Base-by-base conservation (phyloP, 1,139 yeast genomes). In the Kurtzmaniella quercitrusa region DNA sequence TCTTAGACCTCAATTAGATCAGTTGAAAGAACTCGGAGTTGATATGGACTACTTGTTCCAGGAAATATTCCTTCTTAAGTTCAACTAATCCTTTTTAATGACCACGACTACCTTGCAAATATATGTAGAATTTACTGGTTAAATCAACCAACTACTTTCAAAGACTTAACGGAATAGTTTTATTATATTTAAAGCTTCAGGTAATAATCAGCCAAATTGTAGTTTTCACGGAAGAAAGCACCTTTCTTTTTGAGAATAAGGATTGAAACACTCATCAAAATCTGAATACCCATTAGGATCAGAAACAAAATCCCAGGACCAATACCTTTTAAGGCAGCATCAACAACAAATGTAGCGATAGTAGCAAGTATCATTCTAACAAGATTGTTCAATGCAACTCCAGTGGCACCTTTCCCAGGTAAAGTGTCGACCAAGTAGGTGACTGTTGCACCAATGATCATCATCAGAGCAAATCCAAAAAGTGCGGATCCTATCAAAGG, bases 381-480 rank as follows among this genome's bases (percentile, higher is more conserved):
- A 47, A 88, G 71, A 55, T 88, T 88, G 55, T 86, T 88, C 44
- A 88, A 61, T 0, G 96, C 95, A 36, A 88, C 88, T 1, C 95
- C 96, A 0, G 95, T 85, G 4, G 95, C 91, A 33, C 96, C 95
- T 53, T 84, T 75, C 0, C 95, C 95, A 0, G 96, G 96, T 41
- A 88, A 69, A 0, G 89, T 80, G 58, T 88, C 96, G 2, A 88
- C 91, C 45, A 88, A 65, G 57, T 87, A 88, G 0, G 96, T 87
- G 3, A 84, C 79, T 0, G 89, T 83, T 7, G 88, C 80, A 1
- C 95, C 94, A 50, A 87, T 86, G 6, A 86, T 80, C 62, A 88
- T 77, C 95, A 88, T 86, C 19, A 88, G 80, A 0, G 93, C 86
- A 56, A 84, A 79, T 0, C 96, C 96, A 59, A 84, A 86, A 5